A percentile compares a stretch with the other conserved stretches of the same genome.
Evolutionary conservation across 2,329 filamentous ascomycete genomes (phyloP).

Genomic region (Fusarium transvaalense): DNA sequence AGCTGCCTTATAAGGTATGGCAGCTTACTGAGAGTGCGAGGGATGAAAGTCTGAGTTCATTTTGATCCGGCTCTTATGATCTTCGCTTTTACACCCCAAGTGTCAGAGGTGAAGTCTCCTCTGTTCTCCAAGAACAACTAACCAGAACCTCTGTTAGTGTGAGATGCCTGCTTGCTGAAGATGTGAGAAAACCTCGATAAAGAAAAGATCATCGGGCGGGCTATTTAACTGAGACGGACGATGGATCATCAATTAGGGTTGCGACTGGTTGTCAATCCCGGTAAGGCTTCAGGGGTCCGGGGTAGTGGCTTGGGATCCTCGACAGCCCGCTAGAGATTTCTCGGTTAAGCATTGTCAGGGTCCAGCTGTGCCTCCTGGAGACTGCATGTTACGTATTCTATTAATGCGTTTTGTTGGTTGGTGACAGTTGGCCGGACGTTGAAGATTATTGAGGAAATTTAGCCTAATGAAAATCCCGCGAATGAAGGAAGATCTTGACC

Average conservation of each 20-base stretch:
- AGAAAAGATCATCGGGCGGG: slow-evolving; percentile 15
- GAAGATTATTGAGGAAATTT: background rate
- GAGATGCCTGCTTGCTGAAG: background rate
- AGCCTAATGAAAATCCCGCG: slow-evolving; percentile 28
- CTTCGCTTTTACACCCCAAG: too few relatives aligned
- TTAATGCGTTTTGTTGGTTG: slow-evolving; percentile 1
- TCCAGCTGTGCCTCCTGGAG: slow-evolving; percentile 17
- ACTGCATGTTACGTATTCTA: slow-evolving; percentile 11
- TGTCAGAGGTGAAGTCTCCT: background rate
- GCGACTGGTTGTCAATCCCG: slow-evolving; percentile 2
- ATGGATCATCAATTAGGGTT: slow-evolving; percentile 4
- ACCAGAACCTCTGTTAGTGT: background rate
- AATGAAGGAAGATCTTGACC: slow-evolving; percentile 24
- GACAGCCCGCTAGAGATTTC: background rate
- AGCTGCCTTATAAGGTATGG: background rate
- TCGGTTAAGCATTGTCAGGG: slow-evolving; percentile 4
- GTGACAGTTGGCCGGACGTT: background rate
- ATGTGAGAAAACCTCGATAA: background rate
- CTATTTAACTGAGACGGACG: slow-evolving; percentile 31
- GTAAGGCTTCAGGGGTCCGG: slow-evolving; percentile 10
- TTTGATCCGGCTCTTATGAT: background rate
- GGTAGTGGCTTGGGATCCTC: slow-evolving; percentile 4
- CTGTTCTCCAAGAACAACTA: background rate
- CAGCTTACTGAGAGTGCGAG: background rate
- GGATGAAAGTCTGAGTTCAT: background rate